Base-by-base conservation (phyloP, 257 asterid genomes). In the Gentiana dahurica region DNA sequence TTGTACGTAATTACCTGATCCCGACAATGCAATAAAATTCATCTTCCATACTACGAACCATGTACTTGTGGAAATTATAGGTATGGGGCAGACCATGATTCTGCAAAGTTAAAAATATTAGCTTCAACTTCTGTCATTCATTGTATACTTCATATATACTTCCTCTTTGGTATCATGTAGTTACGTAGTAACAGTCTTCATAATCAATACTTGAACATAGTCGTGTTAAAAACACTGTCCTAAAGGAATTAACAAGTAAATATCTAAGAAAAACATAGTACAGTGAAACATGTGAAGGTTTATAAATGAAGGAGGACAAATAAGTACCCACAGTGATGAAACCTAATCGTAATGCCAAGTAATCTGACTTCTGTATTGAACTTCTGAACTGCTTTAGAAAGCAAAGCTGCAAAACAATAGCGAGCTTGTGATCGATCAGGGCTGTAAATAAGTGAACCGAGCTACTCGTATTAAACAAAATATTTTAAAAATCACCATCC, bases 11-110 rank as follows among this genome's bases (percentile, higher is more conserved):
- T 53, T 87, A 85, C 96, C 96, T 78, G 72, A 89, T 89, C 35
- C 97, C 95, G 5, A 89, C 97, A 36, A 89, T 80, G 59, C 81
- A 71, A 51, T 78, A 79, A 76, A 86, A 86, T 67, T 89, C 97
- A 24, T 89, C 97, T 80, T 89, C 97, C 97, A 89, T 89, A 75
- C 94, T 86, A 9, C 97, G 84, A 6, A 86, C 87, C 92, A 89
- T 86, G 50, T 89, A 89, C 56, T 86, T 86, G 63, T 89, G 97
- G 62, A 89, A 86, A 66, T 86, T 81, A 62, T 89, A 89, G 9
- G 97, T 59, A 7, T 36, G 63, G 4, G 92, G 95, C 66, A 89
- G 77, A 59, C 70, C 77, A 78, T 89, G 97, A 68, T 76, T 86
- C 97, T 89, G 88, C 72, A 70, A 32, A 10, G 34, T 9, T 60